Evolutionary conservation across 1,284 basidiomycete species (phyloP).

Genomic region (Pyrrhoderma lamaoense): DNA sequence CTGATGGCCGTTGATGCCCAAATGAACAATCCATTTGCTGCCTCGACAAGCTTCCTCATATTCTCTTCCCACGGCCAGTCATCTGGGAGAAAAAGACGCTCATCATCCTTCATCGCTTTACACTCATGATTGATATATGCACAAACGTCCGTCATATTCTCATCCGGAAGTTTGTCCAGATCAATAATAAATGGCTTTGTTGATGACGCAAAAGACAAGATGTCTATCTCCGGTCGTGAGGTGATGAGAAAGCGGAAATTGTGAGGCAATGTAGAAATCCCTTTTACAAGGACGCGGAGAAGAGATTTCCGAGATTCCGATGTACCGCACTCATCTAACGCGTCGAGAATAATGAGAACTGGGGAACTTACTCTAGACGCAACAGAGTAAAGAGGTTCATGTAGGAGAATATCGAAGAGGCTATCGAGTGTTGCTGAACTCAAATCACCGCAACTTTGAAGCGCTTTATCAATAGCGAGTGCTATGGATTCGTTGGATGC

Average conservation of each 20-base stretch:
- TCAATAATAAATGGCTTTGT: no score
- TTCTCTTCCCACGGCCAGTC: constrained; percentile 10
- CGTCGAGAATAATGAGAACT: constrained; percentile 14
- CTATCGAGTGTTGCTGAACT: no score
- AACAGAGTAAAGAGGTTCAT: background rate
- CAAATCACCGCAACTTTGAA: no score
- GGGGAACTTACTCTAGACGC: background rate
- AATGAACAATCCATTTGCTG: constrained; percentile 5
- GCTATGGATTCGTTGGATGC: background rate
- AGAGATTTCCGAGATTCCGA: background rate
- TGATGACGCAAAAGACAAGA: background rate
- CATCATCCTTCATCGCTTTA: no score
- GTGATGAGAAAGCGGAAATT: constrained; percentile 2
- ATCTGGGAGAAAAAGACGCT: background rate
- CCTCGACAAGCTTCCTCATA: constrained; percentile 21
- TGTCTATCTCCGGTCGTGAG: background rate
- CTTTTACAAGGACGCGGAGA: background rate
- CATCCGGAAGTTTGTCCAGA: no score
- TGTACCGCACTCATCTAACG: constrained; percentile 13
- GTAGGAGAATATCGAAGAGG: no score
- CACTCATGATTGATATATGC: no score
- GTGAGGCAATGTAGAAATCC: background rate
- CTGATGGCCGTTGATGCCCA: constrained; percentile 1
- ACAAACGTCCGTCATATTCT: no score
- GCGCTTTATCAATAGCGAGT: no score